phyloP scores from a whole-genome alignment of 2,329 filamentous ascomycete species.

The Xylariaceae sp. region DNA sequence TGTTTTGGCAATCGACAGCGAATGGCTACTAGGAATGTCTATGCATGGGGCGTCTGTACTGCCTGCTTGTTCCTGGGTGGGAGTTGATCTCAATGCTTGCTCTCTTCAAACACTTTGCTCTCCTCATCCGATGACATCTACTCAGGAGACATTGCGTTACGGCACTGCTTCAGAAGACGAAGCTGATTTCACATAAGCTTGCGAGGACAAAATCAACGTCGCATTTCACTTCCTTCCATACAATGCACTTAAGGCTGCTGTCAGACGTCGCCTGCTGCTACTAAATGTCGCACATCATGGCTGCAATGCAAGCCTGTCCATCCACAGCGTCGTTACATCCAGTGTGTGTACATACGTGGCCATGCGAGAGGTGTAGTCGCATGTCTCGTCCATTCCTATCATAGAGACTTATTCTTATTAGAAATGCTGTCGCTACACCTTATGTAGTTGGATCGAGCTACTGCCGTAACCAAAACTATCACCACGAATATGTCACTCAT shows the following conservation, averaged over 20 bases:
- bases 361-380: slow-evolving; percentile 19
- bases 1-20: no score
- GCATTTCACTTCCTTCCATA: not conserved
- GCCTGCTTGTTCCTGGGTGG: slow-evolving; percentile 14
- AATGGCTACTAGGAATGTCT: slow-evolving; percentile 14
- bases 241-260: not conserved
- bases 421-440: no score
- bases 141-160: no score
- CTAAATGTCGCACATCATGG: slow-evolving; percentile 20
- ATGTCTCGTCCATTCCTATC: slow-evolving; percentile 7
- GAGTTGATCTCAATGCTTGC: no score
- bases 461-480: no score
- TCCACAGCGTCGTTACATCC: slow-evolving; percentile 17
- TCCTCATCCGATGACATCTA: not conserved
- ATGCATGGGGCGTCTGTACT: slow-evolving; percentile 22
- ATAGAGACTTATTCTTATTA: no score
- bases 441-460: no score
- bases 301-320: slow-evolving; percentile 23
- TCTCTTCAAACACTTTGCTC: not conserved
- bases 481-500: no score
- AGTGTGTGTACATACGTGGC: slow-evolving; percentile 17
- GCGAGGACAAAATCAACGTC: no score
- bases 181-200: no score
- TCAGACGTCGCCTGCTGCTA: slow-evolving; percentile 11
- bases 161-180: no score